A percentile compares a stretch with the other conserved stretches of the same genome.
These are phyloP conservation scores for Syzygium malaccense DNA, from an alignment of 441 rosid species.

Conservation along the genomic window DNA sequence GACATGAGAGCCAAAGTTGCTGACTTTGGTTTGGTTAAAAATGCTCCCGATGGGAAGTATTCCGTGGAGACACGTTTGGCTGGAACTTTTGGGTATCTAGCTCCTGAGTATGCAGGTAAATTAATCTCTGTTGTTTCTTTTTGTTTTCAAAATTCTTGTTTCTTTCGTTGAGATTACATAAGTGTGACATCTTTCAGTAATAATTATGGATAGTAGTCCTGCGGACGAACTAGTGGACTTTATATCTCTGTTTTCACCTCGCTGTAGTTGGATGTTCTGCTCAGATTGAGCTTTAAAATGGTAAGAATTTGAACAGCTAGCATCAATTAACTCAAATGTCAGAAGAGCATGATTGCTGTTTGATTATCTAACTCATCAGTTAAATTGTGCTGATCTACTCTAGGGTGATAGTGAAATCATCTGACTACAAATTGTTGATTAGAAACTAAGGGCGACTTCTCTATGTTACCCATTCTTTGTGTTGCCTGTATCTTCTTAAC, in stretches of 20 bases:
- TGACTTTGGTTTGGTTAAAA: constrained; percentile 11
- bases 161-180: background rate
- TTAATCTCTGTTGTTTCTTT: background rate
- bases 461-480: background rate
- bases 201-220: background rate
- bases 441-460: background rate
- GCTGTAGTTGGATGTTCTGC: background rate
- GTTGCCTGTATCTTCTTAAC: background rate
- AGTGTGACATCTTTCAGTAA: background rate
- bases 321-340: background rate
- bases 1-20: constrained; percentile 15
- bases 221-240: background rate
- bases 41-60: constrained; percentile 9
- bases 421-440: background rate
- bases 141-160: background rate
- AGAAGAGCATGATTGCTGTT: background rate
- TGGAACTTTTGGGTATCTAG: constrained; percentile 14
- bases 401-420: background rate
- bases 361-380: background rate
- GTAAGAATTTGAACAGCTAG: background rate
- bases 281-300: background rate
- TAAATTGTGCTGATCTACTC: background rate
- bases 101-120: constrained; percentile 14
- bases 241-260: background rate
- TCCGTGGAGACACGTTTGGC: constrained; percentile 11